Evolutionary conservation across 2,329 filamentous ascomycete genomes (phyloP).

Genomic region (Fusarium buharicum): DNA sequence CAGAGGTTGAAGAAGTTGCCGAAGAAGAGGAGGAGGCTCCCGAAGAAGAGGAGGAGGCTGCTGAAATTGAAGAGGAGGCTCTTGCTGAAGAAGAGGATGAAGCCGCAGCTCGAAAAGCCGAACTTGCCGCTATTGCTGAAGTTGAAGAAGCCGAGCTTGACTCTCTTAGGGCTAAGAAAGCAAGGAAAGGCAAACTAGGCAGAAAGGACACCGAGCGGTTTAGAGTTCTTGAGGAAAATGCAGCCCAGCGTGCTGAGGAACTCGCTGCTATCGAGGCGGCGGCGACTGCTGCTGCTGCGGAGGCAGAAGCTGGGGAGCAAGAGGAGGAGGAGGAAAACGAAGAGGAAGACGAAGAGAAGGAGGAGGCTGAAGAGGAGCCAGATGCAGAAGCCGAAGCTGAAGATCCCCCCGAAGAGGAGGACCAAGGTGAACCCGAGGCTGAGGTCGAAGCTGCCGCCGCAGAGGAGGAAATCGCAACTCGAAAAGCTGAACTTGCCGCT

Average conservation of each 20-base stretch:
- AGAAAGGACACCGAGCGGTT: slow-evolving; percentile 42
- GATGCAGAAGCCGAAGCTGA: slow-evolving; percentile 37
- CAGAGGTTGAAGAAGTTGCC: slow-evolving; percentile 42
- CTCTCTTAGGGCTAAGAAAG: slow-evolving; percentile 36
- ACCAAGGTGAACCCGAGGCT: slow-evolving; percentile 22
- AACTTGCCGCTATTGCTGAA: slow-evolving; percentile 30
- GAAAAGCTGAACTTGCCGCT: slow-evolving; percentile 44
- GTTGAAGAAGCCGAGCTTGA: slow-evolving; percentile 34
- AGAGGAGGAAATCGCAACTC: slow-evolving; percentile 6
- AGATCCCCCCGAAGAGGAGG: slow-evolving; percentile 41
- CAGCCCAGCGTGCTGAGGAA: slow-evolving; percentile 27
- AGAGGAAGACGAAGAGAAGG: slow-evolving; percentile 12
- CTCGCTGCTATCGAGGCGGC: slow-evolving; percentile 40
- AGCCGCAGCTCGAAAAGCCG: slow-evolving; percentile 43
- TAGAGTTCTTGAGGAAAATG: slow-evolving; percentile 35
- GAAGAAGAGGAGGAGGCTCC: slow-evolving; percentile 39
- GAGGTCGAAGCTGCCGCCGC: slow-evolving; percentile 5
- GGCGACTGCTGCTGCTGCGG: slow-evolving; percentile 23
- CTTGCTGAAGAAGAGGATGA: slow-evolving; percentile 44
- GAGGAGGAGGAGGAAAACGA: slow-evolving; percentile 16
- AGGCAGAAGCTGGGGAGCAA: slow-evolving; percentile 31
- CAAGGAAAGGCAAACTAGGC: slow-evolving; percentile 38
- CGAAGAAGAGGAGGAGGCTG: slow-evolving; percentile 37
- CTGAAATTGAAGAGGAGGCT: slow-evolving; percentile 38
- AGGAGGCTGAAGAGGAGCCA: background rate